Percentiles rank a stretch among this genome's conserved stretches.
phyloP scores from a whole-genome alignment of 2,329 filamentous ascomycete species.

The Ophiosphaerella herpotricha region DNA sequence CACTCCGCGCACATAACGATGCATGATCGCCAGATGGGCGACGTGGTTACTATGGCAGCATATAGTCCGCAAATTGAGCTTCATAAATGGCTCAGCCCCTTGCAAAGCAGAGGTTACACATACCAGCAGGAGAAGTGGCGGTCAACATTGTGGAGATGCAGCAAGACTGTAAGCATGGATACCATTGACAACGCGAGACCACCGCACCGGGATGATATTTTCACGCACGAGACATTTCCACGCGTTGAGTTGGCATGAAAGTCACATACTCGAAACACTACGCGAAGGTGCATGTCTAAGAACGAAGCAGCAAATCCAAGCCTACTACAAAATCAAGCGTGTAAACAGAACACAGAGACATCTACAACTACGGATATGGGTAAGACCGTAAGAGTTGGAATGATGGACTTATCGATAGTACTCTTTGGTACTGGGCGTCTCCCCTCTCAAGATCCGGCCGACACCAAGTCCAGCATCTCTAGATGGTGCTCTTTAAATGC shows the following conservation, averaged over 20 bases:
- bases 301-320: no score
- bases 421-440: neutral
- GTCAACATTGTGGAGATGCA: no score
- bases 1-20: conserved; percentile 2
- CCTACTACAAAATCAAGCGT: neutral
- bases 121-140: no score
- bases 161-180: no score
- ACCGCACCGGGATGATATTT: no score
- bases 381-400: conserved; percentile 13
- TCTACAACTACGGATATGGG: neutral
- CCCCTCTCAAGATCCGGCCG: neutral
- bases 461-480: neutral
- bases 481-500: no score
- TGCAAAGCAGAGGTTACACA: no score
- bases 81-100: no score
- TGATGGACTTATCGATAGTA: conserved; percentile 17
- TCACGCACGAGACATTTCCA: no score
- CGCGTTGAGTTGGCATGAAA: no score
- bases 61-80: neutral
- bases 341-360: neutral
- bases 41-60: neutral
- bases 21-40: neutral
- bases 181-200: no score
- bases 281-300: neutral
- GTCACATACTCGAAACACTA: neutral